Evolutionary conservation across 2,329 filamentous ascomycete genomes (phyloP), one percentile per base, ranked within the genome.

Genomic region (Acrocalymma vagum): DNA sequence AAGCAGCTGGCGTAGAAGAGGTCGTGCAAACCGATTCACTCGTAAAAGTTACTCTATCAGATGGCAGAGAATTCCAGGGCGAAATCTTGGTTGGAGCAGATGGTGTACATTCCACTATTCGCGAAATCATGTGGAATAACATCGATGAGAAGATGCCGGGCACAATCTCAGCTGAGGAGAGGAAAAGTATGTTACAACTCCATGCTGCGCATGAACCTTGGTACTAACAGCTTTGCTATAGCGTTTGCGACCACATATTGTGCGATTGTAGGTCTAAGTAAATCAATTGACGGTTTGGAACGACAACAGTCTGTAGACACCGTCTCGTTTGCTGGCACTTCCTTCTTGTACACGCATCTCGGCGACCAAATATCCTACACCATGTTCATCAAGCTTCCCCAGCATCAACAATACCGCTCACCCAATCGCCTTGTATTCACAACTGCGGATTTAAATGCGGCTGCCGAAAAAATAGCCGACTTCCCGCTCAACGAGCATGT

Each of bases 31-130:
- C n/a, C n/a, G n/a, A n/a, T n/a, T n/a, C n/a, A n/a, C n/a, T n/a
- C n/a, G 36, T 39, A 11, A 14, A 16, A 3, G 36, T 39, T 8
- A 26, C 17, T n/a, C 32, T 27, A 14, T 21, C 36, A 21, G 28
- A 39, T 14, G 36, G 28, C 7, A 39, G 11, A 4, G 18, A 13
- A 6, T 39, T 31, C 14, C 5, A 22, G 8, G 36, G 36, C 2
- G 15, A 27, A 9, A 11, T 39, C 13, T 27, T 39, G 11, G n/a
- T 39, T 15, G 36, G 36, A 6, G 36, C 36, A 11, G 36, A 39
- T 26, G 36, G 36, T 14, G 36, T 28, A 16, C 28, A 39, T 21
- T 31, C 27, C 28, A 20, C 14, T 20, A 28, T 27, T 6, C 27
- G 36, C 14, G 18, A 39, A 20, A 18, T 22, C 17, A 39, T 39